These are phyloP conservation scores for Pleoardoris graminearum DNA, from an alignment of 2,329 filamentous ascomycete genomes.

Conservation along the genomic window DNA sequence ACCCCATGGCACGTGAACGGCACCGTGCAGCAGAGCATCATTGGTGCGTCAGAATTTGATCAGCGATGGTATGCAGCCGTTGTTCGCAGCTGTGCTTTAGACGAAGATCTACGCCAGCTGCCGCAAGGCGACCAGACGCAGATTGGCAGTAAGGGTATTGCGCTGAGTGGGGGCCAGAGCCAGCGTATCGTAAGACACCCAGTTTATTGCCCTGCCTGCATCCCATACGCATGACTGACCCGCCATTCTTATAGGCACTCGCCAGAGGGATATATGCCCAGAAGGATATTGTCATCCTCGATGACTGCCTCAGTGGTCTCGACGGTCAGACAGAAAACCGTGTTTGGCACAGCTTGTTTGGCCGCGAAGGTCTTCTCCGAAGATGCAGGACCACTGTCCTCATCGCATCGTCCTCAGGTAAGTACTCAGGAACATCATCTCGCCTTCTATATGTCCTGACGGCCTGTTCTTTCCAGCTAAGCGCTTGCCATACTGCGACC, in stretches of 20 bases:
- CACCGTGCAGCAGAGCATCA: slow-evolving; percentile 45
- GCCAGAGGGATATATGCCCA: slow-evolving; percentile 57
- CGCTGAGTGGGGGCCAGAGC: slow-evolving; percentile 58
- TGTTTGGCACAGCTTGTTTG: slow-evolving; percentile 54
- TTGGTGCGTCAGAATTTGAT: slow-evolving; percentile 41
- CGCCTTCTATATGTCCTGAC: neutral
- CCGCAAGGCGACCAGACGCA: slow-evolving; percentile 48
- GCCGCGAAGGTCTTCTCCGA: slow-evolving; percentile 51
- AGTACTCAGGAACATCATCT: neutral
- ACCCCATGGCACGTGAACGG: slow-evolving; percentile 45
- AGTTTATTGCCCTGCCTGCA: slow-evolving; percentile 20
- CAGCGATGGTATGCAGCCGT: slow-evolving; percentile 44
- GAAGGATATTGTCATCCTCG: slow-evolving; percentile 53
- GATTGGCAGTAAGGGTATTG: slow-evolving; percentile 56
- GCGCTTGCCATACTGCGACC: slow-evolving; percentile 47
- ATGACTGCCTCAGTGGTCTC: slow-evolving; percentile 57
- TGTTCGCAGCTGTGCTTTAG: slow-evolving; percentile 39
- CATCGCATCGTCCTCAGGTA: slow-evolving; percentile 39
- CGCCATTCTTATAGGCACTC: slow-evolving; percentile 42
- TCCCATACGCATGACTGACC: neutral
- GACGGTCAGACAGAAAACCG: slow-evolving; percentile 55
- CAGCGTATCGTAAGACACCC: slow-evolving; percentile 51
- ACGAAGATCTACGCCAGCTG: slow-evolving; percentile 39
- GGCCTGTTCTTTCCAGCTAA: slow-evolving; percentile 23
- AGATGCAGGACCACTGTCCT: slow-evolving; percentile 42